phyloP scores from a whole-genome alignment of 345 rosid species.

The Lagerstroemia speciosa region DNA sequence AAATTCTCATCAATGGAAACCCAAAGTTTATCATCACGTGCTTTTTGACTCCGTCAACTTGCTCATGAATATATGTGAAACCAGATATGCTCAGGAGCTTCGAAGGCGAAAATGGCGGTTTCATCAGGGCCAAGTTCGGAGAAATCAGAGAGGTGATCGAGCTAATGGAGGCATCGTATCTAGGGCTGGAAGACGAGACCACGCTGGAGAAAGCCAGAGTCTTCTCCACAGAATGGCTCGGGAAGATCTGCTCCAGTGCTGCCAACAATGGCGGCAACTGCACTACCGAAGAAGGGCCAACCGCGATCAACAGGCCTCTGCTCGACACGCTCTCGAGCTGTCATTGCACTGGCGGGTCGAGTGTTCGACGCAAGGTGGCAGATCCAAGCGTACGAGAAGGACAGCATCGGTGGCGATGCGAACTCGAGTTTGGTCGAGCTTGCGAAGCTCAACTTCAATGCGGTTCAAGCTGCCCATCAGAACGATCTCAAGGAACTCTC shows the following conservation, averaged over 20 bases:
- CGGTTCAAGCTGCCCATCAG: slow-evolving; percentile 35
- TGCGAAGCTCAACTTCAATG: slow-evolving; percentile 39
- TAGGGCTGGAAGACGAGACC: slow-evolving; percentile 26
- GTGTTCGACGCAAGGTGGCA: slow-evolving; percentile 45
- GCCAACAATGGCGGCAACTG: not conserved
- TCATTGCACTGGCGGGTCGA: slow-evolving; percentile 31
- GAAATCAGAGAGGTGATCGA: slow-evolving; percentile 26
- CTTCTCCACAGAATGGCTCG: slow-evolving; percentile 13
- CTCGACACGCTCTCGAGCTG: slow-evolving; percentile 28
- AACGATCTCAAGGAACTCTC: slow-evolving; percentile 33
- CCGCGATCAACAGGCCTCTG: not conserved
- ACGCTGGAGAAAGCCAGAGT: slow-evolving; percentile 20
- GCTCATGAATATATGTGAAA: not conserved
- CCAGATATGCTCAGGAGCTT: slow-evolving; percentile 29
- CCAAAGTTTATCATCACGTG: too few relatives aligned
- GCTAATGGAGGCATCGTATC: slow-evolving; percentile 40
- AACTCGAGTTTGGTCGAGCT: slow-evolving; percentile 16
- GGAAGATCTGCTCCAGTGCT: not conserved
- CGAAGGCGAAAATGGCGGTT: slow-evolving; percentile 18
- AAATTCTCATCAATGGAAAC: too few relatives aligned
- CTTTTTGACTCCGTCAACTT: too few relatives aligned
- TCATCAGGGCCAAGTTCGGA: slow-evolving; percentile 1
- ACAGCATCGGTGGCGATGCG: not conserved
- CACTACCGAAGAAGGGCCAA: too few relatives aligned
- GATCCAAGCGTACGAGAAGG: slow-evolving; percentile 12